Evolutionary conservation across 306 rosid genomes (phyloP).

Genomic region (Delonix regia): DNA sequence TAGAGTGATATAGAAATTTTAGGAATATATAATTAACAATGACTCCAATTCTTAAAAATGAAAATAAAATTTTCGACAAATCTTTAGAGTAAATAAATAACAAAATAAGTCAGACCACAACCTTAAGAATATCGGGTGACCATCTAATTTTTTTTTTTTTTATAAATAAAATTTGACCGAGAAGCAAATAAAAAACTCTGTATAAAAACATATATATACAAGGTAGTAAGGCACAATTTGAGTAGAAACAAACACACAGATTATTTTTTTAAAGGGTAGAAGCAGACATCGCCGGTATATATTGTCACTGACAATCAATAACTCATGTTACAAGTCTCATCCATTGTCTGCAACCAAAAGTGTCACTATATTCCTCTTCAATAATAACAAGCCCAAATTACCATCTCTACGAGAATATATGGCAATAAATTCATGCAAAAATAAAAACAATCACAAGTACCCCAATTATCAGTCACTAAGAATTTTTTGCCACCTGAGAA

Average conservation of each 20-base stretch:
- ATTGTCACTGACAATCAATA: neutral
- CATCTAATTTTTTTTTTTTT: too few species aligned
- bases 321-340: neutral
- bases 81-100: too few species aligned
- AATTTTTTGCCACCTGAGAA: neutral
- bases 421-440: neutral
- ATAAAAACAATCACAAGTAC: slow-evolving; percentile 1
- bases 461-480: neutral
- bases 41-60: too few species aligned
- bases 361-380: too few species aligned
- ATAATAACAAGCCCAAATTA: neutral
- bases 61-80: too few species aligned
- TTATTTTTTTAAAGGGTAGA: neutral
- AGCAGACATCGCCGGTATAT: neutral
- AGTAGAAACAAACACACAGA: neutral
- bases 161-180: too few species aligned
- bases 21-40: too few species aligned
- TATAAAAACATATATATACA: neutral
- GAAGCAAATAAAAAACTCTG: neutral
- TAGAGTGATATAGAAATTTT: too few species aligned
- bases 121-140: too few species aligned
- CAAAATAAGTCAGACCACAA: too few species aligned
- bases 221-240: neutral
- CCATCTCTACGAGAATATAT: neutral
- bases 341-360: too few species aligned